Conservation (phyloP, 306 rosid species). For the Benincasa hispida region DNA sequence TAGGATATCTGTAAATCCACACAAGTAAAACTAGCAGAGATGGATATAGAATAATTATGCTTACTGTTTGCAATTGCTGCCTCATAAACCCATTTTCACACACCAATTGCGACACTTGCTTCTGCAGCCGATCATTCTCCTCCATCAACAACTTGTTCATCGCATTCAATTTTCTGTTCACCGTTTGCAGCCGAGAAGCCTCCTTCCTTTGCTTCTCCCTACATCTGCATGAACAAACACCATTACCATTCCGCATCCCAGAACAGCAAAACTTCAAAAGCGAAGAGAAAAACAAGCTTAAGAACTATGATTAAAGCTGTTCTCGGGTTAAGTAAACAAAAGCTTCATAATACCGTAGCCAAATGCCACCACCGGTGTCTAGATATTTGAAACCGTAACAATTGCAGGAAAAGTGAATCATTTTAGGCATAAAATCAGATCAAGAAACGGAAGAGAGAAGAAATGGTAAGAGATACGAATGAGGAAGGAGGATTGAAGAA, state of each 20-base stretch:
- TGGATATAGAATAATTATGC: background rate
- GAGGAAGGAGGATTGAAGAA: background rate
- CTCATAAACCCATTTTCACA: constrained; percentile 89
- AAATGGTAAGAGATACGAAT: background rate
- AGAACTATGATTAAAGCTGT: background rate
- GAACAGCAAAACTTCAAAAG: background rate
- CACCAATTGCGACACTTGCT: constrained; percentile 91
- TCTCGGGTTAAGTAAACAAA: background rate
- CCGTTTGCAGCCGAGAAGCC: constrained; percentile 83
- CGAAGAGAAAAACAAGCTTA: background rate
- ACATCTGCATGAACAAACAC: constrained; percentile 44
- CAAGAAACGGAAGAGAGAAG: background rate
- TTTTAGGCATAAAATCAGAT: background rate
- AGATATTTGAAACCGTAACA: background rate
- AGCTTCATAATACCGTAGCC: background rate
- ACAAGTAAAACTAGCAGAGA: background rate
- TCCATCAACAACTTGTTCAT: constrained; percentile 98
- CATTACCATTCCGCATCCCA: constrained; percentile 5
- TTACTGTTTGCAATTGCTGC: constrained; percentile 85
- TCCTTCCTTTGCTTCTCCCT: constrained; percentile 98
- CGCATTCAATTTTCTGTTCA: constrained; percentile 72
- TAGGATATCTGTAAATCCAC: background rate
- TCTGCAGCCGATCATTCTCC: constrained; percentile 97
- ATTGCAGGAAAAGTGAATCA: background rate
- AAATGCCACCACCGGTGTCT: background rate